These are phyloP conservation scores for Ceriops decandra DNA, from an alignment of 345 rosid genomes.

Conservation along the genomic window DNA sequence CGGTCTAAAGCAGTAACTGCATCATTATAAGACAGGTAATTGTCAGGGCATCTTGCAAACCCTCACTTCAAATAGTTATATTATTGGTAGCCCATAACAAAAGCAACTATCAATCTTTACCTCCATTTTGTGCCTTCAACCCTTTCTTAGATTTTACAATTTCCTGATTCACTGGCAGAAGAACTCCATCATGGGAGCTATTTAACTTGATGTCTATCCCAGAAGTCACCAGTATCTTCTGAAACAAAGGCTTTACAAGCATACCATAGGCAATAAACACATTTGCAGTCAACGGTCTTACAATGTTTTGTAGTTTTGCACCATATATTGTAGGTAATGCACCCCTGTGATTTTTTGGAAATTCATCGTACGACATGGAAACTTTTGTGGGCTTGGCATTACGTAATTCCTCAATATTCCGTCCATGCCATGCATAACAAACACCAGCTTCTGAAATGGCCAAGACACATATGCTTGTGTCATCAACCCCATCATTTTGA, in stretches of 20 bases:
- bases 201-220: conserved; percentile 58
- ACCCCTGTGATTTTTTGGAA: conserved; percentile 40
- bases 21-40: conserved; percentile 29
- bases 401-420: conserved; percentile 56
- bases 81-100: neutral
- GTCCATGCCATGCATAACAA: conserved; percentile 82
- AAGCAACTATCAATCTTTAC: conserved; percentile 31
- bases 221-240: conserved; percentile 59
- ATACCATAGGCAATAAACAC: conserved; percentile 72
- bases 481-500: conserved; percentile 36
- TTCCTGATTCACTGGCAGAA: conserved; percentile 57
- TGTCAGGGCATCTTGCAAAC: neutral
- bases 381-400: conserved; percentile 65
- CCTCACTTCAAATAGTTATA: no score
- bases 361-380: conserved; percentile 47
- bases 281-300: conserved; percentile 50
- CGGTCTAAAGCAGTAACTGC: conserved; percentile 87
- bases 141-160: conserved; percentile 51
- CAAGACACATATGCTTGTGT: conserved; percentile 50
- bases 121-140: conserved; percentile 42
- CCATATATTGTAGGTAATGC: conserved; percentile 59
- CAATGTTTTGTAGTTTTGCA: conserved; percentile 67
- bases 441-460: conserved; percentile 85
- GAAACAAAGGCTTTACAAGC: conserved; percentile 79
- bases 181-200: conserved; percentile 69